A percentile compares a stretch with the other conserved stretches of the same genome.
These are phyloP conservation scores for Podospora fimiseda DNA, from an alignment of 495 filamentous ascomycete genomes.

Conservation along the genomic window DNA sequence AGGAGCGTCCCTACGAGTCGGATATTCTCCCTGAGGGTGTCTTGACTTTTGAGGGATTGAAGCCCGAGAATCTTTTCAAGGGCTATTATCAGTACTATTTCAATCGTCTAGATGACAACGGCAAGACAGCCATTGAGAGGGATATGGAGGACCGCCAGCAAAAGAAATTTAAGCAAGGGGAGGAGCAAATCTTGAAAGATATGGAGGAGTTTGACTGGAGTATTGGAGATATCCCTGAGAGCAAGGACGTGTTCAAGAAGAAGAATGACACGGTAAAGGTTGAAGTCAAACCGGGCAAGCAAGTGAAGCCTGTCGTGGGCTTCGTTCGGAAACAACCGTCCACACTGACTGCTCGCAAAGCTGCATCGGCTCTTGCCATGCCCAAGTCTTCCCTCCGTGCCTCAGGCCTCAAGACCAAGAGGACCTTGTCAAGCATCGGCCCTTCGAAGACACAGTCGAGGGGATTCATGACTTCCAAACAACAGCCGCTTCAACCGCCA, in stretches of 20 bases:
- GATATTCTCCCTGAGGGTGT: constrained; percentile 63
- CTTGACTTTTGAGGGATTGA: constrained; percentile 42
- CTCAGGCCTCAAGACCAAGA: constrained; percentile 20
- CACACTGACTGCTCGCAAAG: constrained; percentile 33
- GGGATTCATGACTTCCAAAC: constrained; percentile 30
- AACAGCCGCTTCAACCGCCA: constrained; percentile 36
- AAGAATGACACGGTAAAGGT: constrained; percentile 24
- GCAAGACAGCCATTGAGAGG: constrained; percentile 56
- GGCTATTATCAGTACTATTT: constrained; percentile 61
- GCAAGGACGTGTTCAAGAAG: constrained; percentile 24
- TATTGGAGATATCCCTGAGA: constrained; percentile 33
- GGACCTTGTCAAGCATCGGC: constrained; percentile 22
- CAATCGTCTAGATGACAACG: constrained; percentile 60
- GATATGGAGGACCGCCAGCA: constrained; percentile 52
- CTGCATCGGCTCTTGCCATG: constrained; percentile 39
- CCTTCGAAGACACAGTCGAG: constrained; percentile 22
- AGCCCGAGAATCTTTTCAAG: constrained; percentile 58
- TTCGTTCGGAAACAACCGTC: constrained; percentile 29
- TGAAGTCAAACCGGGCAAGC: constrained; percentile 5
- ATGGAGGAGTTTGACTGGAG: constrained; percentile 52
- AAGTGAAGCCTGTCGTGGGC: constrained; percentile 22
- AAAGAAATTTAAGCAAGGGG: constrained; percentile 49
- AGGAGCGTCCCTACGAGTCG: constrained; percentile 66
- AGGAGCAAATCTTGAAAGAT: constrained; percentile 52
- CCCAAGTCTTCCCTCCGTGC: constrained; percentile 26